These are phyloP conservation scores for Sophora flavescens DNA, from an alignment of 306 rosid species.

Conservation along the genomic window DNA sequence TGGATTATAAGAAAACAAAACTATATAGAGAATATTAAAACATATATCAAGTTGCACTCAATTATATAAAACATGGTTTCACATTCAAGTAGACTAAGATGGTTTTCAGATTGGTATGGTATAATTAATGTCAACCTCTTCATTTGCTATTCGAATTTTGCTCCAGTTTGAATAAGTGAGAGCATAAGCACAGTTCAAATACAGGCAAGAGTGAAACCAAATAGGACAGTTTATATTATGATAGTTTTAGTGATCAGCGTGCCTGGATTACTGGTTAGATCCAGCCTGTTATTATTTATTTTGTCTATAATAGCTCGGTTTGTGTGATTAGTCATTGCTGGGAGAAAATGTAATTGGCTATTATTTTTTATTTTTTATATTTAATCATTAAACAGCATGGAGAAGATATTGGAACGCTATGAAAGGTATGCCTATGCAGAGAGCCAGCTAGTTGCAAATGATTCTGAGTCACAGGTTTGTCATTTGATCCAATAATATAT, in stretches of 20 bases:
- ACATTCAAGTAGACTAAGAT: background rate
- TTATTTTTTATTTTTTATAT: background rate
- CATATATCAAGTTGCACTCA: background rate
- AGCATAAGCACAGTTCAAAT: background rate
- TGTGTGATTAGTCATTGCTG: background rate
- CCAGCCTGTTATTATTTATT: background rate
- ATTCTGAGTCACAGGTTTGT: constrained; percentile 72
- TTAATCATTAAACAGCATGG: constrained; percentile 67
- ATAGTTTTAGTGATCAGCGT: background rate
- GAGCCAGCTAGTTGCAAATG: constrained; percentile 63
- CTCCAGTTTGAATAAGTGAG: background rate
- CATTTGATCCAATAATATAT: too few relatives aligned
- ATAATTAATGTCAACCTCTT: background rate
- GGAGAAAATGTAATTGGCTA: background rate
- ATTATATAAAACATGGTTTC: background rate
- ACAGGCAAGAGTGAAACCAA: background rate
- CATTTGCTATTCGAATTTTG: background rate
- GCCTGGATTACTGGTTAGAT: background rate
- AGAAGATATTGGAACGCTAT: constrained; percentile 87
- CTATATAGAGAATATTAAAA: background rate
- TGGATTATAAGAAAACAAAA: too few relatives aligned
- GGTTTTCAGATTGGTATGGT: background rate
- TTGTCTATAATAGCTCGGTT: background rate
- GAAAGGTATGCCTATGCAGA: constrained; percentile 88
- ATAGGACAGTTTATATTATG: background rate